phyloP scores from a whole-genome alignment of 2,329 filamentous ascomycete genomes.

The Xylaria sp. region DNA sequence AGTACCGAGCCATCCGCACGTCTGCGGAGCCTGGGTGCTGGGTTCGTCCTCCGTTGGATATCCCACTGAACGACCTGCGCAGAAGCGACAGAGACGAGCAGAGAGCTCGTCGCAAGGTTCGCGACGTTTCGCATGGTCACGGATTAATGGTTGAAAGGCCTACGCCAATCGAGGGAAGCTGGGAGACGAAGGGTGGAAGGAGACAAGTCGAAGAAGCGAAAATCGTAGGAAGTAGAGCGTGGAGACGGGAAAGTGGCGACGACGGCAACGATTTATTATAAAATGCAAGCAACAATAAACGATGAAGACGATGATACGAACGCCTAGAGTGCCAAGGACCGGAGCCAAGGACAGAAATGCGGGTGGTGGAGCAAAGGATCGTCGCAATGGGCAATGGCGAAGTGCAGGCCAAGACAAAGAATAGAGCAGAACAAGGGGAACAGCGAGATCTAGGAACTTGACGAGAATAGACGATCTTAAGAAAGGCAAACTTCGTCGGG shows the following conservation, averaged over 20 bases:
- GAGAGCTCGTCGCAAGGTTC: constrained; percentile 43
- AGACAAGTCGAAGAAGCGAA: neutral
- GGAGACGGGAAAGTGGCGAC: constrained; percentile 8
- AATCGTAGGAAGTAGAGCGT: neutral
- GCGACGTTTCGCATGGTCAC: constrained; percentile 43
- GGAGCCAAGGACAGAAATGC: neutral
- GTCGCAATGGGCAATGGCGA: constrained; percentile 1
- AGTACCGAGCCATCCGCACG: constrained; percentile 55
- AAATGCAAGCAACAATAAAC: neutral
- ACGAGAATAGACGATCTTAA: neutral
- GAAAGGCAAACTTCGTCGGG: neutral
- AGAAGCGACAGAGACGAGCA: constrained; percentile 45
- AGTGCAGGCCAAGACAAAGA: constrained; percentile 2
- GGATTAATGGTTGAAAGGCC: neutral
- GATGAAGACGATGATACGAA: constrained; percentile 3
- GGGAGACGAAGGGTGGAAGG: neutral
- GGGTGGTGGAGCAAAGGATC: constrained; percentile 14
- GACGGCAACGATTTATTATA: neutral
- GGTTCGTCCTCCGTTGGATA: constrained; percentile 53
- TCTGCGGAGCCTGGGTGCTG: constrained; percentile 48
- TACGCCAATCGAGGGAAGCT: neutral
- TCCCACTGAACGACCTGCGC: constrained; percentile 59
- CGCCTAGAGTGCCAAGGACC: constrained; percentile 2
- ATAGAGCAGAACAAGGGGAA: neutral
- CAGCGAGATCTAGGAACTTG: neutral